These are phyloP conservation scores for Kregervanrija pseudodelftensis DNA, from an alignment of 805 yeast genomes.

Conservation along the genomic window DNA sequence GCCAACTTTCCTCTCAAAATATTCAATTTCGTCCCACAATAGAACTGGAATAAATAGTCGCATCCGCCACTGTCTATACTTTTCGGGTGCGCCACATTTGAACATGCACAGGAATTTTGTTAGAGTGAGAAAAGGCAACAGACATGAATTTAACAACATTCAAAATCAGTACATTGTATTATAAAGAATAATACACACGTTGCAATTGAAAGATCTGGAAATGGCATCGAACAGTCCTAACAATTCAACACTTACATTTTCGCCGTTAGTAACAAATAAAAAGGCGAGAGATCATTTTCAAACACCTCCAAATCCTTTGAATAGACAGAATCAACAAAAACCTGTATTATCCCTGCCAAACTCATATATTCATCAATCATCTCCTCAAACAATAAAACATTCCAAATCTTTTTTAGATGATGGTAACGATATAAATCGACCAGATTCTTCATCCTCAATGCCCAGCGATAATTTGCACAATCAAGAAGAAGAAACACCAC, in stretches of 20 bases:
- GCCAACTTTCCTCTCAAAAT: too few relatives aligned
- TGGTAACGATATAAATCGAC: not conserved
- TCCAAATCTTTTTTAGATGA: too few relatives aligned
- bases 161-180: not conserved
- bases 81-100: too few relatives aligned
- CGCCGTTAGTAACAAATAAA: conserved; percentile 48
- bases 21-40: too few relatives aligned
- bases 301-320: conserved; percentile 26
- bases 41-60: too few relatives aligned
- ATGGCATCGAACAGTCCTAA: conserved; percentile 40
- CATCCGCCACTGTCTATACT: too few relatives aligned
- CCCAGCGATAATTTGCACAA: not conserved
- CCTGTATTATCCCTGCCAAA: conserved; percentile 6
- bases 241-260: conserved; percentile 65
- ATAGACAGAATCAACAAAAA: conserved; percentile 8
- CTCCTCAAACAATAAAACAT: conserved; percentile 5
- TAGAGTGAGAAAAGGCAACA: too few relatives aligned
- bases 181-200: not conserved
- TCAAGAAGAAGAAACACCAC: conserved; percentile 31
- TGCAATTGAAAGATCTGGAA: not conserved
- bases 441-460: conserved; percentile 4
- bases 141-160: too few relatives aligned
- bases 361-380: conserved; percentile 10
- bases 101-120: too few relatives aligned
- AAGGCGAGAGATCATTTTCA: conserved; percentile 27